Percentiles rank a stretch among this genome's conserved stretches.
These are phyloP conservation scores for Phragmites australis DNA, from an alignment of 176 grass and related monocot species.

Conservation along the genomic window DNA sequence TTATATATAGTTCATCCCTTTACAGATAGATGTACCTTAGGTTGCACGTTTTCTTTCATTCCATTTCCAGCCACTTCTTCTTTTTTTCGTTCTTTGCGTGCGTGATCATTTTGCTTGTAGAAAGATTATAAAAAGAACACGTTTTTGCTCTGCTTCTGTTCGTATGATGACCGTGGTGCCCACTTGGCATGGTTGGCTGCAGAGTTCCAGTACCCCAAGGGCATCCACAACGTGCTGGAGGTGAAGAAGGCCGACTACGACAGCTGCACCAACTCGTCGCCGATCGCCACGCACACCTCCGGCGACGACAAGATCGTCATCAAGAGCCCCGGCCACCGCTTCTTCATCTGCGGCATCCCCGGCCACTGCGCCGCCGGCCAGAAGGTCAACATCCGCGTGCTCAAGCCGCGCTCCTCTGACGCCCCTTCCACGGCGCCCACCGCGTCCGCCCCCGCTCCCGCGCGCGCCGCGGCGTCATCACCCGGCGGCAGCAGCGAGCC, in stretches of 20 bases:
- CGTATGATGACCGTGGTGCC: background rate
- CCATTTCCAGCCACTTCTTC: background rate
- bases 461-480: background rate
- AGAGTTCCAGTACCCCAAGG: conserved; percentile 70
- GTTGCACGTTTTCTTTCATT: conserved; percentile 40
- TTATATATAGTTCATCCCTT: background rate
- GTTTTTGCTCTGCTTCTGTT: background rate
- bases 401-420: conserved; percentile 46
- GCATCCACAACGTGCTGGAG: conserved; percentile 84
- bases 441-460: background rate
- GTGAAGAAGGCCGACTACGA: conserved; percentile 69
- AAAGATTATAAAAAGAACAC: background rate
- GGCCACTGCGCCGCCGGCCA: conserved; percentile 73
- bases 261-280: conserved; percentile 65
- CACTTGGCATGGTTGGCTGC: background rate
- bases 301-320: conserved; percentile 78
- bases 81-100: background rate
- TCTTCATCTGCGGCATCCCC: conserved; percentile 80
- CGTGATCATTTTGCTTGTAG: background rate
- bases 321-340: conserved; percentile 67
- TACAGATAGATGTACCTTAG: conserved; percentile 22
- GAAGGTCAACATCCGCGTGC: conserved; percentile 73
- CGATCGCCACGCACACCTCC: conserved; percentile 61
- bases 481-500: background rate
- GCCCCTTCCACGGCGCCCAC: conserved; percentile 52